Base-by-base conservation (phyloP, 176 grass and related monocot genomes). In the Metroxylon sagu region DNA sequence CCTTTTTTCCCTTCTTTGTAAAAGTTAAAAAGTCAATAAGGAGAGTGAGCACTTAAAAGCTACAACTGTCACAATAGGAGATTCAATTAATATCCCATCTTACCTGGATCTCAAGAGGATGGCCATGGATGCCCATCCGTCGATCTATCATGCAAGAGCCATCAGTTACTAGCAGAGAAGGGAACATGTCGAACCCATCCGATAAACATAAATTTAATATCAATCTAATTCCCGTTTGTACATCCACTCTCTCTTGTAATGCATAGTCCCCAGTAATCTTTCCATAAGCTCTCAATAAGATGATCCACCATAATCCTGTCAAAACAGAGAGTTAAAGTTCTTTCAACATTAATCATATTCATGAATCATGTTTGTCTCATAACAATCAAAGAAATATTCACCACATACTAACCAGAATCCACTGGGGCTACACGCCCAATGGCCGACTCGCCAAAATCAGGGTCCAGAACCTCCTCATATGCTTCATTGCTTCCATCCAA, bases 61-160 rank as follows among this genome's bases (percentile, higher is more conserved):
- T 29, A 3, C 2, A 29, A 29, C 28, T 4, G 0, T 3, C 28
- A 29, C 0, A 29, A 29, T 3, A 29, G 28, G 2, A 1, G 0
- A 29, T 29, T 29, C 28, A 29, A 29, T 29, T 23, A 23, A 23
- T 23, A 23, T 23, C 21, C 21, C 1, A 23, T 52, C 77, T 78
- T 75, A 89, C 86, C 72, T 89, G 86, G 60, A 89, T 89, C 72
- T 89, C 86, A 58, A 89, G 86, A 78, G 86, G 86, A 75, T 89
- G 81, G 5, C 86, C 86, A 79, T 89, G 86, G 77, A 89, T 89
- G 50, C 86, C 82, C 86, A 89, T 89, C 54, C 86, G 73, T 53
- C 86, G 74, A 69, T 89, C 86, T 73, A 89, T 85, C 86, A 89
- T 89, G 78, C 86, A 89, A 70, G 86, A 89, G 15, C 86, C 86